phyloP scores from a whole-genome alignment of 345 rosid genomes.

The Odontarrhena argentea region DNA sequence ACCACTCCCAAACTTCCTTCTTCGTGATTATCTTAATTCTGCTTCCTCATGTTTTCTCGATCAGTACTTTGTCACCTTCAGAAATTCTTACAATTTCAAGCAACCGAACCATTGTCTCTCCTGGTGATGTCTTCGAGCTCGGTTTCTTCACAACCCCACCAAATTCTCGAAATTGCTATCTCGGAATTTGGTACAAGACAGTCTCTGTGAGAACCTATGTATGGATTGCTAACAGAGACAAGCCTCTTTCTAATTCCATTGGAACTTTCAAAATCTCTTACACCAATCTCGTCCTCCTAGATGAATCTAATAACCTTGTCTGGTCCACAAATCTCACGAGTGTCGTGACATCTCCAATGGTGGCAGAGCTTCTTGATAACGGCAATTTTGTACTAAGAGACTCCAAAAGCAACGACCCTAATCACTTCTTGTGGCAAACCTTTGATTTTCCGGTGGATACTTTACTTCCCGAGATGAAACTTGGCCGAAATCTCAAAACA shows the following conservation, averaged over 20 bases:
- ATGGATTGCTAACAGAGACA: slow-evolving; percentile 83
- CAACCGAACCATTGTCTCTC: slow-evolving; percentile 61
- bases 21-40: slow-evolving; percentile 31
- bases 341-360: slow-evolving; percentile 40
- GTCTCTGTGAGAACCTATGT: slow-evolving; percentile 52
- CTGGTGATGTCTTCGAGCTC: slow-evolving; percentile 56
- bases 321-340: slow-evolving; percentile 59
- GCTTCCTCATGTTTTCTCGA: slow-evolving; percentile 34
- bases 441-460: slow-evolving; percentile 76
- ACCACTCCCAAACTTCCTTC: slow-evolving; percentile 29
- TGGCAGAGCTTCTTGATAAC: slow-evolving; percentile 56
- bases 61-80: slow-evolving; percentile 47
- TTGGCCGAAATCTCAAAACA: slow-evolving; percentile 59
- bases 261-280: slow-evolving; percentile 47
- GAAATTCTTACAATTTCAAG: slow-evolving; percentile 42
- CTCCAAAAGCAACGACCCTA: slow-evolving; percentile 11
- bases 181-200: slow-evolving; percentile 84
- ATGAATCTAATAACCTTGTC: slow-evolving; percentile 30
- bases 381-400: slow-evolving; percentile 78
- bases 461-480: slow-evolving; percentile 68
- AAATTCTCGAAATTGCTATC: slow-evolving; percentile 48
- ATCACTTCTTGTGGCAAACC: slow-evolving; percentile 66
- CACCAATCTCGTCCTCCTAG: slow-evolving; percentile 47
- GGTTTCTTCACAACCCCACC: slow-evolving; percentile 62
- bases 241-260: slow-evolving; percentile 52